A percentile compares a stretch with the other conserved stretches of the same genome.
Conservation (phyloP, 73 alveolate genomes). For the Uronychia binucleata region DNA sequence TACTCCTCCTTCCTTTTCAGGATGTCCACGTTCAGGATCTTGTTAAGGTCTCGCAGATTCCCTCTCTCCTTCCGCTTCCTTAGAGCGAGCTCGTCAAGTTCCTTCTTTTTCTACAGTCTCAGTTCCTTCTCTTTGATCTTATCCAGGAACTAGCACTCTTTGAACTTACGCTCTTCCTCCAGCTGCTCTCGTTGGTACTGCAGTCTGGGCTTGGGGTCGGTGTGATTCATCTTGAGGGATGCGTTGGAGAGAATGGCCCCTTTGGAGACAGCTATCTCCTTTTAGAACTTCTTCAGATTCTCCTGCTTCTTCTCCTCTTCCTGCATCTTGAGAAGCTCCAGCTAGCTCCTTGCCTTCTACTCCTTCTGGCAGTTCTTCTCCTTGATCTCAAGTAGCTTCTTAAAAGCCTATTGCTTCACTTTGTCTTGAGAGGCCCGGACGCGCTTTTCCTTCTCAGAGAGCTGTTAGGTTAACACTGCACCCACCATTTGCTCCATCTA, state of each 20-base stretch:
- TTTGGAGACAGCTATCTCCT: background rate
- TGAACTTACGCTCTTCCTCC: background rate
- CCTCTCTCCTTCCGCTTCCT: background rate
- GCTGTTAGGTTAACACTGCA: background rate
- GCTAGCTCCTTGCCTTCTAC: background rate
- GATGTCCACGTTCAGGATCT: background rate
- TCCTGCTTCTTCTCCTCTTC: background rate
- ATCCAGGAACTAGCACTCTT: background rate
- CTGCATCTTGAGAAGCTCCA: no score
- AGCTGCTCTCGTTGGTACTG: background rate
- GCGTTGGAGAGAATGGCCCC: constrained; percentile 2
- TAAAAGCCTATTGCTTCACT: background rate
- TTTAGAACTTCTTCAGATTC: background rate
- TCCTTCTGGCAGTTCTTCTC: background rate
- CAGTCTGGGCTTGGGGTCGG: background rate
- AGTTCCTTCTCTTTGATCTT: background rate
- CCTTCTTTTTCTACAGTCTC: background rate
- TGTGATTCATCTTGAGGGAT: background rate
- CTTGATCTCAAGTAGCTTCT: background rate
- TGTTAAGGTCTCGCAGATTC: background rate
- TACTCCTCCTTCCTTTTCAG: background rate
- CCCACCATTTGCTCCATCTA: background rate
- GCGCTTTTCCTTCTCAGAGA: background rate
- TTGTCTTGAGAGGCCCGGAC: background rate
- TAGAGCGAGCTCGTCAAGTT: background rate